A percentile compares a stretch with the other conserved stretches of the same genome.
phyloP scores from a whole-genome alignment of 306 rosid species.

The Rubus idaeus region DNA sequence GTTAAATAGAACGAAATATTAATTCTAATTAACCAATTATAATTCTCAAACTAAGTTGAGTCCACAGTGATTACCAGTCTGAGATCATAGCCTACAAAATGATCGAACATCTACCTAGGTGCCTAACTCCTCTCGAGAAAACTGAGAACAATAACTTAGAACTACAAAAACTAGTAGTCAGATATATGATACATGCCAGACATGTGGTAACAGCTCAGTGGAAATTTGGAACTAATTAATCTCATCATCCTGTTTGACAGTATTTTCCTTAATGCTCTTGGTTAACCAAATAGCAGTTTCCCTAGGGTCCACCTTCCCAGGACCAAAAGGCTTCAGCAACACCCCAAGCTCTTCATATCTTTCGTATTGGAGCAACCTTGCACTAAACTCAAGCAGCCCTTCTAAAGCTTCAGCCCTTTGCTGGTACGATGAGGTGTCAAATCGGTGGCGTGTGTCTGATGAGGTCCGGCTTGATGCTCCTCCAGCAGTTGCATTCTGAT shows the following conservation, averaged over 20 bases:
- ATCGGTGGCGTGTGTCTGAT: conserved; percentile 63
- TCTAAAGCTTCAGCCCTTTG: conserved; percentile 99
- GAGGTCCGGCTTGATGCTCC: conserved; percentile 89
- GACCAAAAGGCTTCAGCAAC: conserved; percentile 93
- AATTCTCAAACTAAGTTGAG: conserved; percentile 19
- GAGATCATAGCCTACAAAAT: conserved; percentile 36
- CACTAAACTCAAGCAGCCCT: conserved; percentile 97
- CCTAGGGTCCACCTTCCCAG: conserved; percentile 91
- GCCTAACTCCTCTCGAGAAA: conserved; percentile 41
- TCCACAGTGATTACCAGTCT: conserved; percentile 19
- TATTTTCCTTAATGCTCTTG: conserved; percentile 85
- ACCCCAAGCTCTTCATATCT: conserved; percentile 96
- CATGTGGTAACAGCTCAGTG: conserved; percentile 23
- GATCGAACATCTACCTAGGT: conserved; percentile 23
- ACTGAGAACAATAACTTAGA: conserved; percentile 20
- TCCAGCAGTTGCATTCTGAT: conserved; percentile 92
- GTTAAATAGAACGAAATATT: not conserved
- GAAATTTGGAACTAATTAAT: not conserved
- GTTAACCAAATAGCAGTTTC: conserved; percentile 99
- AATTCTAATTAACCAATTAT: not conserved
- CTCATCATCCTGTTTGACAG: conserved; percentile 51
- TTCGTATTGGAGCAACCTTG: conserved; percentile 82
- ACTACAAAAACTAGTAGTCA: conserved; percentile 27
- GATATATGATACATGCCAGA: conserved; percentile 24
- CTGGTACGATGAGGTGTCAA: conserved; percentile 73